Evolutionary conservation across 768 basidiomycete genomes (phyloP).

Genomic region (Kwoniella shandongensis): DNA sequence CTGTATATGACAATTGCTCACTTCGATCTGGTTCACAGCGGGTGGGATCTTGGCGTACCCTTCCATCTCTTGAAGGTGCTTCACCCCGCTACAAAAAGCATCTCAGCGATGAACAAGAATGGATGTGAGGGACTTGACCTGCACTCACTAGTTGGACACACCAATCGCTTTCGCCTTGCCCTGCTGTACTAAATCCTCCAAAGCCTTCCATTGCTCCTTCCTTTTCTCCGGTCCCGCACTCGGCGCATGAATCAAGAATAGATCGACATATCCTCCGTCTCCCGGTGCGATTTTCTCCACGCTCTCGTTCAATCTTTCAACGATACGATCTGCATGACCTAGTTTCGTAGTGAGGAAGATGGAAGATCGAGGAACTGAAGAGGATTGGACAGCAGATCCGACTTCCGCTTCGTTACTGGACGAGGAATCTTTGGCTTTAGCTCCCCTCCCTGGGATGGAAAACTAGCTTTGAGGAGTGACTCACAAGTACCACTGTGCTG

Average conservation of each 20-base stretch:
- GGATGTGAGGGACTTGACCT: not conserved
- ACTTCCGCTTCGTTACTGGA: slow-evolving; percentile 42
- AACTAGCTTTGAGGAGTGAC: not conserved
- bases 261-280: slow-evolving; percentile 45
- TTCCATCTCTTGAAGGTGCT: slow-evolving; percentile 48
- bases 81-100: slow-evolving; percentile 33
- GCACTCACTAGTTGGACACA: slow-evolving; percentile 50
- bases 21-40: slow-evolving; percentile 48
- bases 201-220: slow-evolving; percentile 40
- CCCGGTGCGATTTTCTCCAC: slow-evolving; percentile 40
- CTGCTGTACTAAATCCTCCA: slow-evolving; percentile 41
- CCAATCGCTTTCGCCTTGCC: slow-evolving; percentile 49
- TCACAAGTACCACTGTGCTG: slow-evolving; percentile 47
- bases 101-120: no score
- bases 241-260: slow-evolving; percentile 55
- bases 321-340: slow-evolving; percentile 33
- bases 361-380: slow-evolving; percentile 24
- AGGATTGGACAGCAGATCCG: slow-evolving; percentile 27
- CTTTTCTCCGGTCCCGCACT: slow-evolving; percentile 51
- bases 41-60: slow-evolving; percentile 40
- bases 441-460: not conserved
- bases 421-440: not conserved
- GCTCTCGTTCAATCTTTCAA: slow-evolving; percentile 35
- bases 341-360: slow-evolving; percentile 51
- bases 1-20: slow-evolving; percentile 12